Evolutionary conservation across 106 monocot species (phyloP), one percentile per base, ranked within the genome.

Genomic region (Posidonia australis): DNA sequence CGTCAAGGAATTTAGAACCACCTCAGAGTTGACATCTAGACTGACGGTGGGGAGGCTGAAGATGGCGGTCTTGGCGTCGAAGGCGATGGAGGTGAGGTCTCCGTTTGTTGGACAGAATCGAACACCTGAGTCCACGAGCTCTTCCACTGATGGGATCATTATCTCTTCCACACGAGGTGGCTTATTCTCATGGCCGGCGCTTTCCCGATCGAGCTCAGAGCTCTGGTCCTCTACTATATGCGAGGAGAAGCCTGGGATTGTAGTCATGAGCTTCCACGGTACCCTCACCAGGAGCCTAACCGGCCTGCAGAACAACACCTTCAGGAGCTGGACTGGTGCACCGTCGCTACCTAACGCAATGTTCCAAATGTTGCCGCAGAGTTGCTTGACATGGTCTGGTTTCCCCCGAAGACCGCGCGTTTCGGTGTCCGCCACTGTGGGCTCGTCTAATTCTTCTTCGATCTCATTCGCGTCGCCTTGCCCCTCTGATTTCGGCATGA

Each of bases 151-250:
- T 19, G 85, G 85, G 45, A 85, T 76, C 56, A 31, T 67, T 55
- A 86, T 79, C 70, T 86, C 78, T 20, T 86, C 81, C 32, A 76
- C 66, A 29, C 69, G 46, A 6, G 81, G 78, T 14, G 75, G 72
- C 18, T 71, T 76, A 25, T 62, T 43, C 29, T 49, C 60, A n/a
- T 27, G 16, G 26, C 26, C 27, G 27, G 24, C 17, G 18, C 23
- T 2, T 18, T 25, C 29, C 18, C 9, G 1, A 20, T 51, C 21
- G 5, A 0, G 23, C 3, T 27, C 25, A 0, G 13, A 16, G 10
- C 28, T 16, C 0, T 19, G 18, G 9, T n/a, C 44, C 16, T 28
- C 5, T 1, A 20, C 5, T 0, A 16, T 26, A 21, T 58, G 30
- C 6, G 60, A 9, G 44, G 68, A 62, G 29, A 13, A 42, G 36